Evolutionary conservation across 139 green algal genomes (phyloP).

Genomic region (Chara braunii): DNA sequence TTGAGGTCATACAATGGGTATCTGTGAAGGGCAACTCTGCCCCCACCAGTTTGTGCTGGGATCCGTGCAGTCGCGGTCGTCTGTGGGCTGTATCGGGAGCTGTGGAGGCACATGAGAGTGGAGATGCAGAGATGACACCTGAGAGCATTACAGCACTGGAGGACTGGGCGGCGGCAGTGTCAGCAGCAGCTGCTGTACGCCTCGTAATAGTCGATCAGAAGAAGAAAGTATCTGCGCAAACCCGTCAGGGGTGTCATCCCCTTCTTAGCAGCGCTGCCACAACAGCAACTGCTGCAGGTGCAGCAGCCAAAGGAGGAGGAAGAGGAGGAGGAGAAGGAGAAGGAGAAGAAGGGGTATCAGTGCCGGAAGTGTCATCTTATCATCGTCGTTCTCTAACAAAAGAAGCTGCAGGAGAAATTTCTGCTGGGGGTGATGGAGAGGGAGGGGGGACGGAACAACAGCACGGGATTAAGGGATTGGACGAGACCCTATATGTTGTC

Average conservation of each 20-base stretch:
- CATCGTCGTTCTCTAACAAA: not conserved
- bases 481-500: not conserved
- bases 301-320: too few relatives aligned
- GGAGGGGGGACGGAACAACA: not conserved
- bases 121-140: conserved; percentile 11
- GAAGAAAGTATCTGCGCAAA: too few relatives aligned
- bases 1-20: conserved; percentile 37
- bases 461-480: not conserved
- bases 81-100: conserved; percentile 49
- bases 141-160: not conserved
- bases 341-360: not conserved
- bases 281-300: too few relatives aligned
- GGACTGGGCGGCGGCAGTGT: not conserved
- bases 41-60: conserved; percentile 49
- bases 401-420: not conserved
- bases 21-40: conserved; percentile 43
- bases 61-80: conserved; percentile 18
- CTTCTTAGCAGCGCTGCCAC: too few relatives aligned
- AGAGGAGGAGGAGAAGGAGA: too few relatives aligned
- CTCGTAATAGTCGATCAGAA: not conserved
- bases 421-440: too few relatives aligned
- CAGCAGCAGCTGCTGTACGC: not conserved
- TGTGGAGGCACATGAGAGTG: conserved; percentile 2
- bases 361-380: not conserved
- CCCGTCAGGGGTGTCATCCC: too few relatives aligned